Conservation (phyloP, 352 stramenopile genomes). For the Halophytophthora polymorphica region DNA sequence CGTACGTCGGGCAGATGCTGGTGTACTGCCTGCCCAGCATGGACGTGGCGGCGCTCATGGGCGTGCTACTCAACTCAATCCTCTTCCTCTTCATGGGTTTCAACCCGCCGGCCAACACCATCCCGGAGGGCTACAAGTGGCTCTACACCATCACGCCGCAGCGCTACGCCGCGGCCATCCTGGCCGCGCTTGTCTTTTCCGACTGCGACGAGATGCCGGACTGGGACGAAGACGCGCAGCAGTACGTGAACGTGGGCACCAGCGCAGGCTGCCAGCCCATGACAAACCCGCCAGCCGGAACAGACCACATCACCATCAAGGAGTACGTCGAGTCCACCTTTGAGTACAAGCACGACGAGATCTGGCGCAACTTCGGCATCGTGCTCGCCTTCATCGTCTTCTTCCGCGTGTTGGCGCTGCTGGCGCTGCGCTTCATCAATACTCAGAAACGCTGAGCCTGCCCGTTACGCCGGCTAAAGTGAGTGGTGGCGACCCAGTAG, state of each 20-base stretch:
- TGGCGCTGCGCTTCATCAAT: constrained; percentile 58
- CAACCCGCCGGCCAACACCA: constrained; percentile 37
- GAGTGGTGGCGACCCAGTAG: too few species aligned
- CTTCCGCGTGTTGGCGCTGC: constrained; percentile 42
- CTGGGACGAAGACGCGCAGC: constrained; percentile 18
- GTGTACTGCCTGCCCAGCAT: constrained; percentile 41
- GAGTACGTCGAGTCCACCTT: constrained; percentile 48
- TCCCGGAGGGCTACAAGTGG: constrained; percentile 56
- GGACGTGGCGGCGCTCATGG: constrained; percentile 34
- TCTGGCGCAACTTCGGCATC: constrained; percentile 40
- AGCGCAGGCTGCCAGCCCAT: constrained; percentile 41
- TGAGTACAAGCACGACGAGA: constrained; percentile 55
- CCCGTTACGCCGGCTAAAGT: too few species aligned
- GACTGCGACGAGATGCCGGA: constrained; percentile 37
- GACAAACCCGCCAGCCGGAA: constrained; percentile 23
- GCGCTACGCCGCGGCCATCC: constrained; percentile 34
- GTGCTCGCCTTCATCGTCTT: constrained; percentile 44
- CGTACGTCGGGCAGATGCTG: constrained; percentile 47
- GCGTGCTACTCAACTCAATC: constrained; percentile 48
- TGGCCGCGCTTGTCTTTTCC: constrained; percentile 35
- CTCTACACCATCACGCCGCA: constrained; percentile 38
- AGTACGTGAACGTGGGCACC: constrained; percentile 28
- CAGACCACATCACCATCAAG: constrained; percentile 45
- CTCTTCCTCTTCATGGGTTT: constrained; percentile 59
- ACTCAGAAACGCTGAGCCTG: too few species aligned